Percentiles rank a stretch among this genome's conserved stretches.
Conservation (phyloP, 179 eudicot genomes). For the Corrigiola litoralis region DNA sequence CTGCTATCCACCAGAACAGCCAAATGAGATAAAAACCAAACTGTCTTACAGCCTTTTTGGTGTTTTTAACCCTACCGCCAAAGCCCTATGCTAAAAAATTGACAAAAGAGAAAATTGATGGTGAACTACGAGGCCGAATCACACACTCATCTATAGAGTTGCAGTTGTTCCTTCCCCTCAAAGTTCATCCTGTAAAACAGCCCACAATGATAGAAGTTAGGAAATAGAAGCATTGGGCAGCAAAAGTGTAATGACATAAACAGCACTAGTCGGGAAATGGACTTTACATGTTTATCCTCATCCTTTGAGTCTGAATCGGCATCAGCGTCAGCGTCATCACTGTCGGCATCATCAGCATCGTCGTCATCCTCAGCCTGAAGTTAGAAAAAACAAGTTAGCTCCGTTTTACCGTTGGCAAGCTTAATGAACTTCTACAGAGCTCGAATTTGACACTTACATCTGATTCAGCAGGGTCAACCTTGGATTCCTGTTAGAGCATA, state of each 20-base stretch:
- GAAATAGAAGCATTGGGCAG: not conserved
- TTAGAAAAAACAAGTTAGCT: too few relatives aligned
- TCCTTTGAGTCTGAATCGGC: conserved; percentile 33
- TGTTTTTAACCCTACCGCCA: conserved; percentile 24
- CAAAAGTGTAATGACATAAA: not conserved
- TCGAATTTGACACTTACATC: conserved; percentile 52
- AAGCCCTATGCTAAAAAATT: conserved; percentile 26
- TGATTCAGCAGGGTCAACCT: conserved; percentile 63
- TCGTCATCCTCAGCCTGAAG: conserved; percentile 60
- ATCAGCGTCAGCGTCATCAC: conserved; percentile 26
- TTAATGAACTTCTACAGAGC: not conserved
- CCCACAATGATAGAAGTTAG: not conserved
- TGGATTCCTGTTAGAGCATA: conserved; percentile 47
- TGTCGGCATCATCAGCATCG: conserved; percentile 30
- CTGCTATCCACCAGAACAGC: conserved; percentile 13
- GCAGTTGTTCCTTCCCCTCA: conserved; percentile 11
- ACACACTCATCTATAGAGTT: conserved; percentile 8
- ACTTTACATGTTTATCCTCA: conserved; percentile 45
- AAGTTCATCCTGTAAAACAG: conserved; percentile 31
- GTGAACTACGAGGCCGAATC: conserved; percentile 17
- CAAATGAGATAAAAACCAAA: conserved; percentile 20
- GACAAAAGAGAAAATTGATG: conserved; percentile 15
- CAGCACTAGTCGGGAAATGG: not conserved
- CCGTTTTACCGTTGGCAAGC: too few relatives aligned
- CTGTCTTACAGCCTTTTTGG: conserved; percentile 16